These are phyloP conservation scores for Auricularia auricula-judae DNA, from an alignment of 768 basidiomycete genomes.

Conservation along the genomic window DNA sequence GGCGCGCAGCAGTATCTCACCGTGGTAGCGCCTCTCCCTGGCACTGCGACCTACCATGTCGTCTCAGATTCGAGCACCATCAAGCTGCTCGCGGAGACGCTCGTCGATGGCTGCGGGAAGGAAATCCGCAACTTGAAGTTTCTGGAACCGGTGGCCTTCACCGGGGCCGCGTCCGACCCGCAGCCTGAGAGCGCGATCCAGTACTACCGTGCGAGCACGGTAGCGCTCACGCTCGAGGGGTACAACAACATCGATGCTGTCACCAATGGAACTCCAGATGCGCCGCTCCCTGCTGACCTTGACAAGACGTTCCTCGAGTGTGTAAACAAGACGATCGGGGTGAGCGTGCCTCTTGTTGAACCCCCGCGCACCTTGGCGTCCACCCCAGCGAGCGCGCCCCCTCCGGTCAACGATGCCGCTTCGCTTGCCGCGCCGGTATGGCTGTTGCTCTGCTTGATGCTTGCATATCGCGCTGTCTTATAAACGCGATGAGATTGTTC, in stretches of 20 bases:
- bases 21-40: too few relatives aligned
- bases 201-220: constrained; percentile 7
- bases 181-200: background rate
- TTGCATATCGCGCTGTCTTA: too few relatives aligned
- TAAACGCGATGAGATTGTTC: too few relatives aligned
- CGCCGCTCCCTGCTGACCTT: constrained; percentile 1
- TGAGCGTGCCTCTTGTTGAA: constrained; percentile 6
- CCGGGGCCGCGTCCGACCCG: background rate
- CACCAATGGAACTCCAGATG: background rate
- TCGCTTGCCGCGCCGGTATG: too few relatives aligned
- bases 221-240: constrained; percentile 6
- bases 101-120: too few relatives aligned
- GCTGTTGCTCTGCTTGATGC: too few relatives aligned
- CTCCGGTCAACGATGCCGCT: too few relatives aligned
- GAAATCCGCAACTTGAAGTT: too few relatives aligned
- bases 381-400: background rate
- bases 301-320: constrained; percentile 8
- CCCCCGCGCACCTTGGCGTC: background rate
- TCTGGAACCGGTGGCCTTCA: background rate
- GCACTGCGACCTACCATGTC: too few relatives aligned
- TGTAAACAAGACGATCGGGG: constrained; percentile 9
- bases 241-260: constrained; percentile 9
- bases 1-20: too few relatives aligned
- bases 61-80: too few relatives aligned
- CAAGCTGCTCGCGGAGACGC: too few relatives aligned